A percentile compares a stretch with the other conserved stretches of the same genome.
Evolutionary conservation across 208 protist genomes (phyloP).

Genomic region (Crithidia brevicula): DNA sequence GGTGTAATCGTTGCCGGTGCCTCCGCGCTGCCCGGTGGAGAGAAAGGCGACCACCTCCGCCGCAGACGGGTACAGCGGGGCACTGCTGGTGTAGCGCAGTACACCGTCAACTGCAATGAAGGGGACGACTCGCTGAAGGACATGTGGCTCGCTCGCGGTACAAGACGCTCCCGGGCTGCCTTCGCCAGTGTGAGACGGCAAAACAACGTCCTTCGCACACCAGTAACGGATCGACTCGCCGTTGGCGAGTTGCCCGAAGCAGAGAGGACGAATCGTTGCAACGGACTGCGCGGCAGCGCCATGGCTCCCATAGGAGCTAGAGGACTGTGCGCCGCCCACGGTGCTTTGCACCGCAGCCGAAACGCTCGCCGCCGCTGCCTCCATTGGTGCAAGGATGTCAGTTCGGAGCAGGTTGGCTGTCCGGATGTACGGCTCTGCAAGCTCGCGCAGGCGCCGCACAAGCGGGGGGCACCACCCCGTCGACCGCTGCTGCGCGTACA

Average conservation of each 20-base stretch:
- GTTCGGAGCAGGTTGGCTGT: constrained; percentile 60
- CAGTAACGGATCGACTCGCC: constrained; percentile 69
- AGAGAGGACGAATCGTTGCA: constrained; percentile 44
- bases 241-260: constrained; percentile 64
- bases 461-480: constrained; percentile 55
- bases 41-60: constrained; percentile 20
- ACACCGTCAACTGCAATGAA: constrained; percentile 9
- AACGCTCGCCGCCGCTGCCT: background rate
- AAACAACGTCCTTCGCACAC: constrained; percentile 39
- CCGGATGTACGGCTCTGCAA: constrained; percentile 78
- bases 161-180: constrained; percentile 13
- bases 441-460: constrained; percentile 56
- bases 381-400: constrained; percentile 48
- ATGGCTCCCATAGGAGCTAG: background rate
- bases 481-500: constrained; percentile 28
- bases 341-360: background rate
- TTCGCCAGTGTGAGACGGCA: constrained; percentile 34
- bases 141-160: constrained; percentile 20
- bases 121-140: constrained; percentile 24
- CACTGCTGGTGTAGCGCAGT: constrained; percentile 26
- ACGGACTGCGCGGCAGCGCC: background rate
- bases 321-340: background rate
- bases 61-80: constrained; percentile 11
- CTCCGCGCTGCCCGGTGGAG: background rate
- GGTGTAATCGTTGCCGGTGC: constrained; percentile 1